These are phyloP conservation scores for Colletotrichum sp. DNA, from an alignment of 2,329 filamentous ascomycete genomes.

Conservation along the genomic window DNA sequence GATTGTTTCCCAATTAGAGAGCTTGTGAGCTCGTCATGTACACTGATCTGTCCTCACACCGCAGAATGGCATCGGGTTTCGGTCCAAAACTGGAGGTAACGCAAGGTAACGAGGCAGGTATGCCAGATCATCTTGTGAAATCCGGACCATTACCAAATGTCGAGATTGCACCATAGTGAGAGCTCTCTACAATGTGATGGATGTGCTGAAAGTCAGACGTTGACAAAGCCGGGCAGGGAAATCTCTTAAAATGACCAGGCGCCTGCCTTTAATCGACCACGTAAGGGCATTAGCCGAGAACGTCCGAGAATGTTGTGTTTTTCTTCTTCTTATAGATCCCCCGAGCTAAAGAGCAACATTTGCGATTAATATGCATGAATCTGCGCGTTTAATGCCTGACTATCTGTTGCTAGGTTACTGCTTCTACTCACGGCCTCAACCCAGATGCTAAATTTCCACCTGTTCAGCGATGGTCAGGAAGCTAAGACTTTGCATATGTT, in stretches of 20 bases:
- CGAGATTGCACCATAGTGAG: neutral
- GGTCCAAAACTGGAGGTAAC: neutral
- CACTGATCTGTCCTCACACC: neutral
- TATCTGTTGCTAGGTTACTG: too few species aligned
- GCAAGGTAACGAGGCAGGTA: neutral
- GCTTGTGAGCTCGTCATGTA: neutral
- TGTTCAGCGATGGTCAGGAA: neutral
- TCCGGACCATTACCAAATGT: neutral
- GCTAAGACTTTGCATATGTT: neutral
- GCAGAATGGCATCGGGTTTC: neutral
- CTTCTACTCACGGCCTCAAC: neutral
- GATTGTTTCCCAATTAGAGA: neutral
- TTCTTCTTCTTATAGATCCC: neutral
- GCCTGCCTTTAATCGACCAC: neutral
- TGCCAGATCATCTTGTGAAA: neutral
- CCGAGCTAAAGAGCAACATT: neutral
- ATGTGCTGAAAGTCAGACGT: neutral
- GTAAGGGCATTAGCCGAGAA: neutral
- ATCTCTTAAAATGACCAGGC: neutral
- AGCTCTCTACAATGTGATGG: neutral
- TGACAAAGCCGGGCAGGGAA: neutral
- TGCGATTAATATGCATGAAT: accelerated
- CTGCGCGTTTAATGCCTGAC: neutral
- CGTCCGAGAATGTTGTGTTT: neutral
- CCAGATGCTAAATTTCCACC: neutral